phyloP scores from a whole-genome alignment of 768 basidiomycete species.

The Sistotremastrum suecicum region DNA sequence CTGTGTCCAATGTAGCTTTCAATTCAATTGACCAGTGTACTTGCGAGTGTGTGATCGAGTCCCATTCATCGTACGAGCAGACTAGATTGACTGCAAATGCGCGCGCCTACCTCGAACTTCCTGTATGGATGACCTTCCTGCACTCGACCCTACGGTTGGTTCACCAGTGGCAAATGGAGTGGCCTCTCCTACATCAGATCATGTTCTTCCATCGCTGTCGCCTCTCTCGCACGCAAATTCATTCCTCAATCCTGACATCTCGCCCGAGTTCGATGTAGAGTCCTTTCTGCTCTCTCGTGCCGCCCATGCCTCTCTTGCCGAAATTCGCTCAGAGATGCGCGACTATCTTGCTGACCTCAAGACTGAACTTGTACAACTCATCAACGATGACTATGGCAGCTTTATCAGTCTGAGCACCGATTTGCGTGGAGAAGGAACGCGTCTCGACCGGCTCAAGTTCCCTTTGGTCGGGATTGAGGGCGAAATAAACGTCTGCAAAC shows the following conservation, averaged over 20 bases:
- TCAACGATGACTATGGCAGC: constrained; percentile 96
- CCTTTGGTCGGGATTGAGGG: constrained; percentile 51
- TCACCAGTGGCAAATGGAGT: no score
- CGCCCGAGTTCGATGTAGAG: constrained; percentile 54
- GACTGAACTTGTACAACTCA: constrained; percentile 87
- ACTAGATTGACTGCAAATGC: no score
- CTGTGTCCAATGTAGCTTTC: no score
- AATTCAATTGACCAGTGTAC: no score
- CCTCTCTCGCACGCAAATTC: constrained; percentile 75
- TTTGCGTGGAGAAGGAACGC: constrained; percentile 66
- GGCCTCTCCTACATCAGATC: constrained; percentile 30
- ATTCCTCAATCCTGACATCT: constrained; percentile 42
- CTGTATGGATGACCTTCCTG: no score
- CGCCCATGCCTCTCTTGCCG: constrained; percentile 64
- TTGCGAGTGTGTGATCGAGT: no score
- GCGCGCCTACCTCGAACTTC: no score
- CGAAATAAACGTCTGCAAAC: constrained; percentile 35
- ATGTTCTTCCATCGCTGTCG: constrained; percentile 20
- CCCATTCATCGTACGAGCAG: no score
- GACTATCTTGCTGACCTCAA: constrained; percentile 75
- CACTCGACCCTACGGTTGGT: no score
- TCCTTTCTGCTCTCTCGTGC: constrained; percentile 77
- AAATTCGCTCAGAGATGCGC: constrained; percentile 75
- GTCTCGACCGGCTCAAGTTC: constrained; percentile 49
- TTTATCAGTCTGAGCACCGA: constrained; percentile 95